Evolutionary conservation across 352 stramenopile genomes (phyloP).

Genomic region (Phytophthora crassamura): DNA sequence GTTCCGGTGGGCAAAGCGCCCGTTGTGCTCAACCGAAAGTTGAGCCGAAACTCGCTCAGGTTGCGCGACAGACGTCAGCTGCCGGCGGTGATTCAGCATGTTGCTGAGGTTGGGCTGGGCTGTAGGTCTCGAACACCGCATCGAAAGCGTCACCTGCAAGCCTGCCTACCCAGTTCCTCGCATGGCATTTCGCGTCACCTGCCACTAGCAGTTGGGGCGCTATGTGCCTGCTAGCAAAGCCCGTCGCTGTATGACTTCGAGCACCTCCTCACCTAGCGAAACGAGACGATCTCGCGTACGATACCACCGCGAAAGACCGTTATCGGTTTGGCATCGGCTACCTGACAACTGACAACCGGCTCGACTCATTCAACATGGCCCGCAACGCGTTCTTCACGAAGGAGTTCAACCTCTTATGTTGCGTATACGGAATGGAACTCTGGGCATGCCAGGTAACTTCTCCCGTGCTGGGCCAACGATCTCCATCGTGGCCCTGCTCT

Average conservation of each 20-base stretch:
- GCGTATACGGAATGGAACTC: slow-evolving; percentile 54
- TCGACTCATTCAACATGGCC: not conserved
- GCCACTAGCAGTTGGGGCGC: not conserved
- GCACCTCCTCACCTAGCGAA: not conserved
- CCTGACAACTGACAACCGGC: not conserved
- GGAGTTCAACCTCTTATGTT: slow-evolving; percentile 55
- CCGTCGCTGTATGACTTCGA: not conserved
- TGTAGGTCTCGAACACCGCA: too few relatives aligned
- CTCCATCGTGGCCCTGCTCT: slow-evolving; percentile 43
- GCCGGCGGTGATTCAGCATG: too few relatives aligned
- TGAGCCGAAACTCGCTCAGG: too few relatives aligned
- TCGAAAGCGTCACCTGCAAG: too few relatives aligned
- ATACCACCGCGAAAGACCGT: slow-evolving; percentile 7
- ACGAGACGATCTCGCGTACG: not conserved
- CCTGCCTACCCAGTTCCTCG: too few relatives aligned
- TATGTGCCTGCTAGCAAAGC: not conserved
- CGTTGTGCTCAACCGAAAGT: too few relatives aligned
- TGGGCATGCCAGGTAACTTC: slow-evolving; percentile 60
- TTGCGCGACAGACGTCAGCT: too few relatives aligned
- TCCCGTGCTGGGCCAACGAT: slow-evolving; percentile 39
- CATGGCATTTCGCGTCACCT: slow-evolving; percentile 2
- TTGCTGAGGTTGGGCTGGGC: too few relatives aligned
- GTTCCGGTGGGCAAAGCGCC: too few relatives aligned
- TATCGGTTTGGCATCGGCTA: not conserved
- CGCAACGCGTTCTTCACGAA: slow-evolving; percentile 41